Evolutionary conservation across 768 basidiomycete species (phyloP).

Genomic region (Thelephora ganbajun): DNA sequence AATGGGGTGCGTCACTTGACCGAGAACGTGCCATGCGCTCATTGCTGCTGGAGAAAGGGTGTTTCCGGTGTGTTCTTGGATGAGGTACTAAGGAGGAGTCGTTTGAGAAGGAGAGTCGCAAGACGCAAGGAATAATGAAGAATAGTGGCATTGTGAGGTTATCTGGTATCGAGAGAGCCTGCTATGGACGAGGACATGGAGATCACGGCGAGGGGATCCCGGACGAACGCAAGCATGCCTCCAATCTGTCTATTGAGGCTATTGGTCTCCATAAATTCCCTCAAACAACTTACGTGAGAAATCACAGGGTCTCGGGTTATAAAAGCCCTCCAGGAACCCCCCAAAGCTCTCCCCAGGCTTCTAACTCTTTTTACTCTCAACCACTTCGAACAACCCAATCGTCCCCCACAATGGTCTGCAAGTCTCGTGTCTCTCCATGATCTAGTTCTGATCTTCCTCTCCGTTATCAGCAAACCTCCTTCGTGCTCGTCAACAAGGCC

Average conservation of each 20-base stretch:
- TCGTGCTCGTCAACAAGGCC: not conserved
- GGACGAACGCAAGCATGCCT: not conserved
- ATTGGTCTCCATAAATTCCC: too few species aligned
- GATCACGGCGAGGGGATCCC: conserved; percentile 1
- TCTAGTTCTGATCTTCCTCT: not conserved
- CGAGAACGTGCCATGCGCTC: not conserved
- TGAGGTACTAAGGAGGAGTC: conserved; percentile 28
- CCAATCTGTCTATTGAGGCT: too few species aligned
- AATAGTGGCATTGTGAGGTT: conserved; percentile 13
- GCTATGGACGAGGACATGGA: conserved; percentile 5
- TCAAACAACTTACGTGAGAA: not conserved
- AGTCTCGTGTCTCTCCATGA: not conserved
- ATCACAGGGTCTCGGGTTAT: not conserved
- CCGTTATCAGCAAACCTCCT: not conserved
- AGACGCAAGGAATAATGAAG: conserved; percentile 8
- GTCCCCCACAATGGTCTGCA: not conserved
- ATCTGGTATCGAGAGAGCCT: conserved; percentile 7
- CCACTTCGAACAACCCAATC: not conserved
- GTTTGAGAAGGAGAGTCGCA: conserved; percentile 9
- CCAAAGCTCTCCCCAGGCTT: not conserved
- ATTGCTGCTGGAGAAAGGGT: conserved; percentile 27
- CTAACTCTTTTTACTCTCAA: not conserved
- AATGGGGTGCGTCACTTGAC: not conserved
- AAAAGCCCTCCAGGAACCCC: not conserved
- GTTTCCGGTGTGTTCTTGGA: conserved; percentile 35